Evolutionary conservation across 345 rosid genomes (phyloP).

Genomic region (Diplotaxis tenuifolia): DNA sequence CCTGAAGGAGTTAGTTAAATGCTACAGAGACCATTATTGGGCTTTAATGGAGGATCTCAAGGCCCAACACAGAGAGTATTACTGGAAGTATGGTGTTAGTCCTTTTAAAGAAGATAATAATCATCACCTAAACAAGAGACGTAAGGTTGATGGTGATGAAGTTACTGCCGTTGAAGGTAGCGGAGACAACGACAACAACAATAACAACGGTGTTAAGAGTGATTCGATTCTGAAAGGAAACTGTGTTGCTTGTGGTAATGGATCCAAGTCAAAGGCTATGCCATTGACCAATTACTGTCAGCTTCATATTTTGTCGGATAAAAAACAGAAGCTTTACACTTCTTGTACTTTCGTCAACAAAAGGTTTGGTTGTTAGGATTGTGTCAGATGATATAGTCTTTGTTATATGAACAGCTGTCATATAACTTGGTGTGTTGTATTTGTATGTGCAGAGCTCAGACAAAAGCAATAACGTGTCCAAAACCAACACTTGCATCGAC

Average conservation of each 20-base stretch:
- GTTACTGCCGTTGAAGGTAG: conserved; percentile 34
- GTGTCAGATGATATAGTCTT: background rate
- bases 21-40: conserved; percentile 57
- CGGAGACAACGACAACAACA: conserved; percentile 33
- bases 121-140: conserved; percentile 34
- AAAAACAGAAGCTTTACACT: conserved; percentile 89
- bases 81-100: conserved; percentile 57
- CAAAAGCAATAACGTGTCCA: background rate
- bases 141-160: conserved; percentile 13
- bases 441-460: background rate
- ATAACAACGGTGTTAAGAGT: background rate
- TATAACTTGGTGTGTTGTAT: too few relatives aligned
- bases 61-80: conserved; percentile 51
- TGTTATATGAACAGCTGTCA: too few relatives aligned
- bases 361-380: conserved; percentile 39
- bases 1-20: conserved; percentile 54
- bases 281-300: conserved; percentile 78
- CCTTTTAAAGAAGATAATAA: conserved; percentile 47
- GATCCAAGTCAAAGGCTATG: conserved; percentile 82
- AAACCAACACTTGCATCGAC: background rate
- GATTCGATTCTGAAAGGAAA: conserved; percentile 39
- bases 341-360: conserved; percentile 75
- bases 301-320: conserved; percentile 80
- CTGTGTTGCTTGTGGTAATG: conserved; percentile 51
- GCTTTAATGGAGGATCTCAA: conserved; percentile 64